Evolutionary conservation across 352 stramenopile genomes (phyloP).

Genomic region (Phytophthora litchii): DNA sequence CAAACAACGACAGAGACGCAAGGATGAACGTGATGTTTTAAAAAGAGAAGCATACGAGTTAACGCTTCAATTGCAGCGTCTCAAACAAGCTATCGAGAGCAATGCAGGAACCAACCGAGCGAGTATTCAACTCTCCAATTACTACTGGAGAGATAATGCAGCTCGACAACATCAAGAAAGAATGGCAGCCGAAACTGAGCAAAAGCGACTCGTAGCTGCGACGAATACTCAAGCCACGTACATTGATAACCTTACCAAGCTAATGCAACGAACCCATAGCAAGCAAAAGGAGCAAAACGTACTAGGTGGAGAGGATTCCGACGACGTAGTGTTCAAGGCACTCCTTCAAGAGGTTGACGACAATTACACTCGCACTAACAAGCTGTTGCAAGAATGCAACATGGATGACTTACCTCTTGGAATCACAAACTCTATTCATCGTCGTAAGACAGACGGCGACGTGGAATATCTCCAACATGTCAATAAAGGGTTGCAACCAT

Average conservation of each 20-base stretch:
- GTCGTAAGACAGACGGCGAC: not conserved
- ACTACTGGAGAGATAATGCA: conserved; percentile 16
- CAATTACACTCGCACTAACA: conserved; percentile 6
- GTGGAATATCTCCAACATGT: conserved; percentile 13
- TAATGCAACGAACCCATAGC: not conserved
- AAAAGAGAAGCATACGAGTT: too few species aligned
- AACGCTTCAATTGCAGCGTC: too few species aligned
- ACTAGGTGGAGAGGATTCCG: not conserved
- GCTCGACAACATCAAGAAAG: not conserved
- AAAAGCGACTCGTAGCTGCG: conserved; percentile 2
- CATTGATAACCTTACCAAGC: conserved; percentile 5
- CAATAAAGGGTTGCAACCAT: conserved; percentile 2
- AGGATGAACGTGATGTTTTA: too few species aligned
- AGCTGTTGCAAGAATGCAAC: conserved; percentile 2
- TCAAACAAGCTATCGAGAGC: not conserved
- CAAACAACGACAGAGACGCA: not conserved
- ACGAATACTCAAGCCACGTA: conserved; percentile 6
- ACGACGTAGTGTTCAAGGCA: conserved; percentile 2
- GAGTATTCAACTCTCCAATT: conserved; percentile 1
- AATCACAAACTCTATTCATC: conserved; percentile 4
- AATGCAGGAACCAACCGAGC: conserved; percentile 1
- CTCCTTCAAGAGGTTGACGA: conserved; percentile 9
- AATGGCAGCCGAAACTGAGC: conserved; percentile 1
- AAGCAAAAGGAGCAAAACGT: too few species aligned
- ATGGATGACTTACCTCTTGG: conserved; percentile 4